Percentiles rank a stretch among this genome's conserved stretches.
These are phyloP conservation scores for Cyclotella sp. DNA, from an alignment of 108 stramenopile genomes.

Conservation along the genomic window DNA sequence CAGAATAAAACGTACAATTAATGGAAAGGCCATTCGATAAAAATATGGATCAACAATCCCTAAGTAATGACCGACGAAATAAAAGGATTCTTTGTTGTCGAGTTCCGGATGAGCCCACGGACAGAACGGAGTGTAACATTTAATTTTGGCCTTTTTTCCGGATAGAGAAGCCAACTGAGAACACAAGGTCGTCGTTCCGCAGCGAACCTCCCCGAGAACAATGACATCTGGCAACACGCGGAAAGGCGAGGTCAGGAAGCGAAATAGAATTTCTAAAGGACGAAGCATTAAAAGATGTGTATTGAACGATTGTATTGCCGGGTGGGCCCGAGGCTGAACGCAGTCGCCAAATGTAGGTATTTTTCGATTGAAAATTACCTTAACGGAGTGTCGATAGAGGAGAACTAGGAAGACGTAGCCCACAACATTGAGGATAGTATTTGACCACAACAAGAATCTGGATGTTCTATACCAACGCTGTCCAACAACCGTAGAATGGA, in stretches of 20 bases:
- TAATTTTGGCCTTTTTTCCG: conserved; percentile 25
- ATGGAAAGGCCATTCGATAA: conserved; percentile 73
- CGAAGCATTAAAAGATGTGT: conserved; percentile 58
- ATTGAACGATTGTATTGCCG: conserved; percentile 52
- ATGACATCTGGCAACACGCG: conserved; percentile 66
- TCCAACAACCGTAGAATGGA: conserved; percentile 7
- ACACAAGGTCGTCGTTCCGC: conserved; percentile 71
- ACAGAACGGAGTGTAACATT: conserved; percentile 69
- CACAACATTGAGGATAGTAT: conserved; percentile 21
- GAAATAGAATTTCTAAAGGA: conserved; percentile 62
- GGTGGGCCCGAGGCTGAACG: conserved; percentile 20
- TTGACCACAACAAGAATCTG: conserved; percentile 17
- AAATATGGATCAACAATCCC: conserved; percentile 53
- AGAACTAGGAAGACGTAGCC: conserved; percentile 51
- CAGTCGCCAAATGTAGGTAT: conserved; percentile 42
- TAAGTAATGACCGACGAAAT: conserved; percentile 74
- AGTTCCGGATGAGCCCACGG: conserved; percentile 71
- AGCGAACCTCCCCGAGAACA: conserved; percentile 72
- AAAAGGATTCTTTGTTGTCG: conserved; percentile 69
- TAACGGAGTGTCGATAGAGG: conserved; percentile 61
- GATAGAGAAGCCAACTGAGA: conserved; percentile 49
- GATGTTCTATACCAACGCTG: conserved; percentile 6
- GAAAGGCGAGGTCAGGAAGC: conserved; percentile 53
- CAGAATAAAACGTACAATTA: conserved; percentile 36
- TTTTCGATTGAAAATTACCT: conserved; percentile 64